Percentiles rank a stretch among this genome's conserved stretches.
phyloP scores from a whole-genome alignment of 2,329 filamentous ascomycete species.

The Aquanectria penicillioides region DNA sequence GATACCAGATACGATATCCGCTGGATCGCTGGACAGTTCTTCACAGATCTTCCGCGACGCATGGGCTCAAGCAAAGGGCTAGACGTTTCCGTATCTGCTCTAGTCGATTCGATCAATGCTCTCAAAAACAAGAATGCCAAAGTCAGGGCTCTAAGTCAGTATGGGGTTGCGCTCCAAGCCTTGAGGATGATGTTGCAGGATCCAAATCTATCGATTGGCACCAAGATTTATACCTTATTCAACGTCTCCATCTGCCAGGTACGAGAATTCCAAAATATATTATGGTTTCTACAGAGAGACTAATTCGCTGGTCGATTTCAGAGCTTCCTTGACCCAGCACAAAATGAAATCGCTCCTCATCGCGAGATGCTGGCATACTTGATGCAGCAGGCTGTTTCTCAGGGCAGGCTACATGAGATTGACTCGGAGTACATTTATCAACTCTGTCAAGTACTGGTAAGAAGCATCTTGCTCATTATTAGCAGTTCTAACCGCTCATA shows the following conservation, averaged over 20 bases:
- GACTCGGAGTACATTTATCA: background rate
- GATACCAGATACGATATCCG: constrained; percentile 36
- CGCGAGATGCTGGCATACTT: background rate
- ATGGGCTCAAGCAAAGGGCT: constrained; percentile 27
- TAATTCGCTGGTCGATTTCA: too few relatives aligned
- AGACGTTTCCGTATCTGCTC: constrained; percentile 28
- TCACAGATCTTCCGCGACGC: constrained; percentile 28
- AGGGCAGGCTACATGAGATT: background rate
- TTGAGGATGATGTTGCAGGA: constrained; percentile 20
- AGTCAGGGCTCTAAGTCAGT: constrained; percentile 22
- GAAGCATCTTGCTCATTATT: background rate
- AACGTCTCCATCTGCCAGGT: constrained; percentile 36
- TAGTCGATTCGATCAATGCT: constrained; percentile 29
- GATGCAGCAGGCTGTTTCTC: background rate
- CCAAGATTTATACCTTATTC: constrained; percentile 29
- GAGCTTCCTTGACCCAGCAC: too few relatives aligned
- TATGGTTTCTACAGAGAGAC: too few relatives aligned
- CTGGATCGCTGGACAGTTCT: constrained; percentile 22
- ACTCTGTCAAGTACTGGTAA: background rate
- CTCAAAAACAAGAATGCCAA: constrained; percentile 10
- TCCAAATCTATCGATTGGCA: constrained; percentile 5
- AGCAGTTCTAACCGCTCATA: background rate
- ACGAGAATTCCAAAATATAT: background rate
- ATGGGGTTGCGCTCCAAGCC: constrained; percentile 27
- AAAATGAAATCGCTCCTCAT: too few relatives aligned